These are phyloP conservation scores for Penicillium hordei DNA, from an alignment of 2,329 filamentous ascomycete genomes.

Conservation along the genomic window DNA sequence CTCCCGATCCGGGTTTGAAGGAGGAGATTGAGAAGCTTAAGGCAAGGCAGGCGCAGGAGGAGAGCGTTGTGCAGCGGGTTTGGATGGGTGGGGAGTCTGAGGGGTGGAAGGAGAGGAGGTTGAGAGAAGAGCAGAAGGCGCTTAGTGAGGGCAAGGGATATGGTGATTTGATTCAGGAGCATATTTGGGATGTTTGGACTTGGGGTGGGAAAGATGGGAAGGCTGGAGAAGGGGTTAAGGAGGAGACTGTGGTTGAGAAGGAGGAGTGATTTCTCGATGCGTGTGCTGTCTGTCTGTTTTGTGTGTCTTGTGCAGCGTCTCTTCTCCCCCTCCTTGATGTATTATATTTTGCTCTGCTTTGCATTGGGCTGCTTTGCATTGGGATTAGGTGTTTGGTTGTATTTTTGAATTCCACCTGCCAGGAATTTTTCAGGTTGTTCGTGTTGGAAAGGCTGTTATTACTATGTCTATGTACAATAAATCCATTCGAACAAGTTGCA, in stretches of 20 bases:
- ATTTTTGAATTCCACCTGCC: conserved; percentile 1
- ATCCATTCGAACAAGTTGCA: not conserved
- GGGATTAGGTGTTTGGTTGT: conserved; percentile 19
- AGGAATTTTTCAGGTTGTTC: not conserved
- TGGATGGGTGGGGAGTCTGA: conserved; percentile 45
- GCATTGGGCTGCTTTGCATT: conserved; percentile 23
- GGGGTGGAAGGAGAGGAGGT: conserved; percentile 46
- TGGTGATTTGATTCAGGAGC: conserved; percentile 47
- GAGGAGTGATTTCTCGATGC: conserved; percentile 1
- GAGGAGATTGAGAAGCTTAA: conserved; percentile 39
- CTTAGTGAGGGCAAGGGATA: conserved; percentile 46
- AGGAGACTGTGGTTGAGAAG: conserved; percentile 19
- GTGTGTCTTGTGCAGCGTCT: not conserved
- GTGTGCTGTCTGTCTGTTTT: not conserved
- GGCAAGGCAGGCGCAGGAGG: conserved; percentile 30
- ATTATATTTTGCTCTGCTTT: conserved; percentile 14
- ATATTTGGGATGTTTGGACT: conserved; percentile 50
- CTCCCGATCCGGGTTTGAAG: conserved; percentile 10
- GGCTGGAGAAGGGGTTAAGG: conserved; percentile 21
- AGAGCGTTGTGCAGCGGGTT: conserved; percentile 34
- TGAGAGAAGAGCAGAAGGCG: conserved; percentile 45
- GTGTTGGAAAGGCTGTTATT: too few relatives aligned
- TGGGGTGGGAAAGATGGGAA: conserved; percentile 33
- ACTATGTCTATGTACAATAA: not conserved
- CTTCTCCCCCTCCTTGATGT: conserved; percentile 8